Evolutionary conservation across 164 flowering plant genomes (phyloP), one percentile per base, ranked within the genome.

Genomic region (Macadamia tetraphylla): DNA sequence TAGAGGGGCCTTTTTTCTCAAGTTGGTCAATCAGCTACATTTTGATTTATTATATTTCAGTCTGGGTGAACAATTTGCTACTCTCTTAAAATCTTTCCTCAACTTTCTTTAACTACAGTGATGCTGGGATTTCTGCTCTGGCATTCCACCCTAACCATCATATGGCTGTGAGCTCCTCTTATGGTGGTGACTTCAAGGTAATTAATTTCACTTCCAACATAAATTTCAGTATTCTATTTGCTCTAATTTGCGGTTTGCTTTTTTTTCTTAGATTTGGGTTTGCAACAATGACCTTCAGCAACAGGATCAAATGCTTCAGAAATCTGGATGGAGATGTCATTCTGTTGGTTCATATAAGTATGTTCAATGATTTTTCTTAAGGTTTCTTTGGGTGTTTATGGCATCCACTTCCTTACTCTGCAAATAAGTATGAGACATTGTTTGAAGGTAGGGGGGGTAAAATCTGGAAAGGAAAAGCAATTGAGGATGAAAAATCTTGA

Each of bases 301-400:
- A 68, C 81, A 77, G 46, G 82, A 80, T 58, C 74, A 79, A 76
- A 57, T 31, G 70, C 66, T 58, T 58, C 77, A 74, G 67, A 79
- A 67, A 78, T 68, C 77, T 73, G 85, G 96, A 57, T 95, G 99
- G 99, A 85, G 77, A 73, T 95, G 99, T 75, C 92, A 90, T 71
- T 83, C 99, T 69, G 88, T 92, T 77, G 99, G 97, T 57, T 88
- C 98, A 68, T 95, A 92, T 71, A 92, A 88, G 99, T 94, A 94
- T 64, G 80, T 9, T 65, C 29, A 35, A 35, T 65, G 18, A 29
- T 51, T 46, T 48, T 65, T 42, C 53, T 57, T 48, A 9, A 58
- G 18, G 65, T 29, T 55, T 29, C n/a, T 29, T 57, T 46, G 31
- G 29, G 13, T 9, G 51, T 4, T 46, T 46, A 8, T 46, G 2